Evolutionary conservation across 108 stramenopile species (phyloP).

Genomic region (Skeletonema tropicum): DNA sequence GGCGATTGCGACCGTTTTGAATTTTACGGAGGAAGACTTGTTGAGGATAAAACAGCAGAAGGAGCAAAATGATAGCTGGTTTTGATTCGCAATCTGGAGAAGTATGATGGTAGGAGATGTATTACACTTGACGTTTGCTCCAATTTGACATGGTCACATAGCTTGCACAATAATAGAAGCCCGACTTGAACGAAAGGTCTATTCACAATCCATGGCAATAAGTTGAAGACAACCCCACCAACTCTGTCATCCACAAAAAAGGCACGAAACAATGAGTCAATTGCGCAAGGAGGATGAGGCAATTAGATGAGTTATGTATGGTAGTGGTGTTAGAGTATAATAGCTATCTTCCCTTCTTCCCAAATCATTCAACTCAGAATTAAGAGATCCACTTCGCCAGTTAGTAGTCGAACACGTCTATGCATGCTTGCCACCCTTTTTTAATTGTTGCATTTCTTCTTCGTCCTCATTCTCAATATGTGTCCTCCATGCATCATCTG

Average conservation of each 20-base stretch:
- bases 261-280: not conserved
- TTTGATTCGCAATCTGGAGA: slow-evolving; percentile 18
- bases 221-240: not conserved
- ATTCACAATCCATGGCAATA: not conserved
- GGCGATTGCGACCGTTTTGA: slow-evolving; percentile 86
- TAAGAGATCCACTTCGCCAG: not conserved
- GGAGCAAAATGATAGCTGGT: slow-evolving; percentile 70
- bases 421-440: slow-evolving; percentile 37
- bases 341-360: not conserved
- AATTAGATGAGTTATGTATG: not conserved
- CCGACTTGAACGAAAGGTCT: not conserved
- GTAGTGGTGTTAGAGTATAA: not conserved
- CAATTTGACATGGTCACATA: no score
- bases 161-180: no score
- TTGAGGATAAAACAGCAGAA: slow-evolving; percentile 78
- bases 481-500: slow-evolving; percentile 89
- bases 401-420: not conserved
- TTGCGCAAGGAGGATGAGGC: no score
- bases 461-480: slow-evolving; percentile 68
- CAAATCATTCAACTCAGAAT: no score
- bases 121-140: no score
- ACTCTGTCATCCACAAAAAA: not conserved
- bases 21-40: slow-evolving; percentile 78
- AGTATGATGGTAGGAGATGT: not conserved
- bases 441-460: slow-evolving; percentile 27